Evolutionary conservation across 148 eudicot genomes (phyloP), one percentile per base, ranked within the genome.

Genomic region (Rhododendron kiyosumense): DNA sequence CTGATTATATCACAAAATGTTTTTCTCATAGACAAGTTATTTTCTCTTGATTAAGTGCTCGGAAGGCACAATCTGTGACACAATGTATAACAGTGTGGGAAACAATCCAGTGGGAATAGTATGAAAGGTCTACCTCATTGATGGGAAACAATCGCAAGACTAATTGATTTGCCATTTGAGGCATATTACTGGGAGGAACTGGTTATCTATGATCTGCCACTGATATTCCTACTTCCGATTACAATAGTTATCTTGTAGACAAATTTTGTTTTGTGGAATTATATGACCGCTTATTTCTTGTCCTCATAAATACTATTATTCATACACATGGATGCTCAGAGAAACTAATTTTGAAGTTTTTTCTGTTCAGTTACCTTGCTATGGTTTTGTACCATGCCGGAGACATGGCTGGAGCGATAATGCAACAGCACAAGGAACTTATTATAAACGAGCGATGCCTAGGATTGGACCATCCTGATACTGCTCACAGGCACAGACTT

Each of bases 321-420:
- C 22, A 32, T 71, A 36, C 57, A 18, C 43, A 54, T 22, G 78
- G 20, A 45, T 52, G 46, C 22, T 38, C 48, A 34, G 36, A 30
- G 34, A 78, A 85, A 36, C 57, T 69, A 26, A 85, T 86, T 14
- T 82, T 34, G 9, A 24, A 38, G 20, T 57, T 67, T 81, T 78
- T 30, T 34, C 36, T 43, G 63, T 69, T 41, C 89, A 97, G 99
- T 88, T 97, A 97, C 88, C 97, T 97, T 86, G 99, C 99, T 79
- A 97, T 97, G 99, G 98, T 97, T 73, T 86, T 97, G 78, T 97
- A 97, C 90, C 99, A 97, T 86, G 99, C 98, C 20, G 98, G 98
- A 86, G 99, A 97, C 83, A 92, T 97, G 95, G 95, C 95, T 89
- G 98, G 96, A 83, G 99, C 99, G 20, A 97, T 97, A 81, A 94